Conservation (phyloP, 169 alveolate species). For the Eimeria sp. region DNA sequence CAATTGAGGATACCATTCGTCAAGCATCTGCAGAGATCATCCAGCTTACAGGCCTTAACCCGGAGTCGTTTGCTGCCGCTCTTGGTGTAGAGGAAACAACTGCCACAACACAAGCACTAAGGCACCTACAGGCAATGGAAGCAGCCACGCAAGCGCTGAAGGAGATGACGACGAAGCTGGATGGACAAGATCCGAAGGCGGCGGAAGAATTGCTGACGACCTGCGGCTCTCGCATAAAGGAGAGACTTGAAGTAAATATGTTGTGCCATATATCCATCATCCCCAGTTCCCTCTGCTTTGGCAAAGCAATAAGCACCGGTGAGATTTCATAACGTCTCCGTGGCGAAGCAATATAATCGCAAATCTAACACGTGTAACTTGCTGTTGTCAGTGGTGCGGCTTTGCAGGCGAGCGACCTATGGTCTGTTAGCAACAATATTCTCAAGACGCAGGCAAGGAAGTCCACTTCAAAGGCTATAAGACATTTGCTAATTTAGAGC, state of each 20-base stretch:
- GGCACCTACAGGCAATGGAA: slow-evolving; percentile 48
- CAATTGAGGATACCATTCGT: neutral
- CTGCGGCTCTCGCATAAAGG: slow-evolving; percentile 20
- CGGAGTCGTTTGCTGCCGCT: slow-evolving; percentile 52
- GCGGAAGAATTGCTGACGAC: slow-evolving; percentile 7
- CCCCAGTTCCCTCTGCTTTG: neutral
- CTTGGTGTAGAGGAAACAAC: slow-evolving; percentile 37
- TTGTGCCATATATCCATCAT: neutral
- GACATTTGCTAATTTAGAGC: neutral
- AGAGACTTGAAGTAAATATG: slow-evolving; percentile 28
- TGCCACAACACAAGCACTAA: slow-evolving; percentile 46
- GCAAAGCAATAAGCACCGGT: neutral
- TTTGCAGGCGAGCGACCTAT: slow-evolving; percentile 23
- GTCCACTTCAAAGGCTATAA: neutral
- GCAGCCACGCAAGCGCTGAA: slow-evolving; percentile 37
- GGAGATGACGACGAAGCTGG: neutral
- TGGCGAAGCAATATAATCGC: neutral
- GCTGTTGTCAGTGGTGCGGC: neutral
- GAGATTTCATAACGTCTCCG: neutral
- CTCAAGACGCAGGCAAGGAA: slow-evolving; percentile 38
- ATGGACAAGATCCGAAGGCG: neutral
- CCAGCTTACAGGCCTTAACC: slow-evolving; percentile 27
- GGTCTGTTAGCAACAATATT: slow-evolving; percentile 26
- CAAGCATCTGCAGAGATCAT: slow-evolving; percentile 4
- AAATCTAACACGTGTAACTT: neutral